Evolutionary conservation across 768 basidiomycete genomes (phyloP).

Genomic region (Boletus fagicola): DNA sequence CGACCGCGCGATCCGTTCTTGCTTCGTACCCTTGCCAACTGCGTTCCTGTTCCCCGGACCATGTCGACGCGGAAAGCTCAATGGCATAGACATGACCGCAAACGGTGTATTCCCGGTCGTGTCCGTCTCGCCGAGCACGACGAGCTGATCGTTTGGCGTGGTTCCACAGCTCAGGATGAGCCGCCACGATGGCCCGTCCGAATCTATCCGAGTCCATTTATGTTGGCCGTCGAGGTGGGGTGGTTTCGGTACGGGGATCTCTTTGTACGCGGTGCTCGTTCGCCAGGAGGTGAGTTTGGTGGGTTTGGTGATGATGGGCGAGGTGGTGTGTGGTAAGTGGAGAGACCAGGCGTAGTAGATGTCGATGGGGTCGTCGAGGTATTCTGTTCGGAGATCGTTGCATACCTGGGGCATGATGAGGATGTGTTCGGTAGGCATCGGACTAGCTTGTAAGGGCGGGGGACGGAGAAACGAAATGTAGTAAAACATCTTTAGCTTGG

Average conservation of each 20-base stretch:
- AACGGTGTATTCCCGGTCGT: constrained; percentile 48
- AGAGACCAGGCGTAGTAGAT: constrained; percentile 69
- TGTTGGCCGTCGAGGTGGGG: constrained; percentile 28
- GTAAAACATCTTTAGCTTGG: constrained; percentile 33
- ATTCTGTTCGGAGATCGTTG: constrained; percentile 87
- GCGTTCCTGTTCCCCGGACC: not conserved
- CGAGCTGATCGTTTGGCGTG: constrained; percentile 25
- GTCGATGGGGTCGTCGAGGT: constrained; percentile 51
- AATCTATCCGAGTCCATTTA: constrained; percentile 14
- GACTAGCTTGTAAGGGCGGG: constrained; percentile 56
- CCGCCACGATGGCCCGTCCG: constrained; percentile 54
- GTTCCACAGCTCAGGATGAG: constrained; percentile 54
- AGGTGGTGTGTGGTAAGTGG: constrained; percentile 18
- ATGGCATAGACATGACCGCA: constrained; percentile 68
- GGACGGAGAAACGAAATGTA: constrained; percentile 90
- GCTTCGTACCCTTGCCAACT: constrained; percentile 45
- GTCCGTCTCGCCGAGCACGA: constrained; percentile 43
- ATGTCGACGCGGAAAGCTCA: constrained; percentile 41
- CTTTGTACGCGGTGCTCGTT: constrained; percentile 67
- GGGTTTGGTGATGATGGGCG: constrained; percentile 39
- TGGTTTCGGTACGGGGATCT: constrained; percentile 67
- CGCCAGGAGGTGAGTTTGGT: constrained; percentile 76
- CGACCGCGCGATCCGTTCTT: constrained; percentile 56
- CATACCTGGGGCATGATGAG: constrained; percentile 80
- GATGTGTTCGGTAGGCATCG: constrained; percentile 39